Percentiles rank a stretch among this genome's conserved stretches.
These are phyloP conservation scores for Dactylellina parvicollis DNA, from an alignment of 2,329 filamentous ascomycete genomes.

Conservation along the genomic window DNA sequence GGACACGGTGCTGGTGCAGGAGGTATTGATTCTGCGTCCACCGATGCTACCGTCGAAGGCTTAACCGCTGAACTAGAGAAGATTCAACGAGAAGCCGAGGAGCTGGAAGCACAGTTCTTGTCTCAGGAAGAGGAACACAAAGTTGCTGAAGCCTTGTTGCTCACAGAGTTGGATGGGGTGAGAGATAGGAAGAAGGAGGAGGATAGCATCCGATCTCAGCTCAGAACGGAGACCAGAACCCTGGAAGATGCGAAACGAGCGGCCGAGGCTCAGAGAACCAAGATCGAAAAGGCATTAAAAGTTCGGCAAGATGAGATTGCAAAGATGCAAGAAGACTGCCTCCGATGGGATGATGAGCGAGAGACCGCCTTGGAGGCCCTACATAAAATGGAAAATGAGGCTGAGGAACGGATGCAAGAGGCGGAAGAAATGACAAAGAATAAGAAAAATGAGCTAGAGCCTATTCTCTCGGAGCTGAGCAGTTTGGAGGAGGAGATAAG, in stretches of 20 bases:
- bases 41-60: constrained; percentile 56
- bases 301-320: constrained; percentile 92
- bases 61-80: constrained; percentile 82
- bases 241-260: constrained; percentile 72
- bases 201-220: constrained; percentile 62
- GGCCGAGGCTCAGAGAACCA: constrained; percentile 75
- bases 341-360: constrained; percentile 71
- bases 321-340: constrained; percentile 76
- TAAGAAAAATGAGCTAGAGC: constrained; percentile 66
- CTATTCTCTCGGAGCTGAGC: constrained; percentile 68
- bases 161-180: constrained; percentile 56
- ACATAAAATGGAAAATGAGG: constrained; percentile 69
- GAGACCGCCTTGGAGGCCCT: constrained; percentile 62
- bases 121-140: constrained; percentile 69
- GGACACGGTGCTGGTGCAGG: constrained; percentile 5
- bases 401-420: constrained; percentile 68
- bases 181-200: constrained; percentile 65
- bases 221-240: constrained; percentile 57
- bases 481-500: constrained; percentile 77
- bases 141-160: constrained; percentile 61
- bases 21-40: constrained; percentile 32
- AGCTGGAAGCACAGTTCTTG: constrained; percentile 74
- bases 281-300: constrained; percentile 81
- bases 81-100: constrained; percentile 84
- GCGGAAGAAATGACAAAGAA: constrained; percentile 66